Evolutionary conservation across 192 early-diverging fungal genomes (phyloP).

Genomic region (Coemansia sp.): DNA sequence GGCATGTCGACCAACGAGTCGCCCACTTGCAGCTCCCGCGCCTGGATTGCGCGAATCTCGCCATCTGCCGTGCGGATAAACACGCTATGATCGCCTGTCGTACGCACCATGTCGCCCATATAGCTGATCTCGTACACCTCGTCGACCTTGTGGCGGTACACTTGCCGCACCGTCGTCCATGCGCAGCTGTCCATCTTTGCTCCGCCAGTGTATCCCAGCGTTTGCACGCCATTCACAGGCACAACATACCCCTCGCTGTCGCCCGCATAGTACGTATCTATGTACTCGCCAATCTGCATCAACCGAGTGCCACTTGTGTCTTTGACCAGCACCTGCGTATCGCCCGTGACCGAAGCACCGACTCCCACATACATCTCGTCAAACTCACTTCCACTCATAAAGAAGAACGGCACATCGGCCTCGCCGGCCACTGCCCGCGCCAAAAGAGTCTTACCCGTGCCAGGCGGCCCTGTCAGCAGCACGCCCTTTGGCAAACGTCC

Average conservation of each 20-base stretch:
- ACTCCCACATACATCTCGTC: slow-evolving; percentile 99
- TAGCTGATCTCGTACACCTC: slow-evolving; percentile 48
- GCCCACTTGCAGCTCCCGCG: slow-evolving; percentile 39
- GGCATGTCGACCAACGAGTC: slow-evolving; percentile 47
- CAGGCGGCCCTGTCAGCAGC: slow-evolving; percentile 84
- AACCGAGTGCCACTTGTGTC: slow-evolving; percentile 20
- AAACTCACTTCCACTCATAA: slow-evolving; percentile 98
- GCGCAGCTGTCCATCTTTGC: slow-evolving; percentile 21
- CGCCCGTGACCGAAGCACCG: slow-evolving; percentile 65
- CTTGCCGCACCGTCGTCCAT: slow-evolving; percentile 48
- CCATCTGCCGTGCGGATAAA: slow-evolving; percentile 32
- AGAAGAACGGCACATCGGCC: slow-evolving; percentile 97
- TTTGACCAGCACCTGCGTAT: slow-evolving; percentile 46
- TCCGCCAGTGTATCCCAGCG: slow-evolving; percentile 43
- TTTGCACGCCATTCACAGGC: slow-evolving; percentile 41
- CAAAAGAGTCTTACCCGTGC: slow-evolving; percentile 96
- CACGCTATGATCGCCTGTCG: slow-evolving; percentile 53
- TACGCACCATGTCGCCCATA: slow-evolving; percentile 43
- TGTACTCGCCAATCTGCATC: slow-evolving; percentile 41
- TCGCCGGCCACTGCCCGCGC: slow-evolving; percentile 97
- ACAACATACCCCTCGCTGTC: slow-evolving; percentile 34
- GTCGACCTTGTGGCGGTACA: slow-evolving; percentile 50
- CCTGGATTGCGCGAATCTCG: slow-evolving; percentile 31
- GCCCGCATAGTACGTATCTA: slow-evolving; percentile 37
- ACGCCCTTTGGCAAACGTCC: slow-evolving; percentile 95